Evolutionary conservation across 2,329 filamentous ascomycete genomes (phyloP), one percentile per base, ranked within the genome.

Genomic region (Pseudogymnoascus sp.): DNA sequence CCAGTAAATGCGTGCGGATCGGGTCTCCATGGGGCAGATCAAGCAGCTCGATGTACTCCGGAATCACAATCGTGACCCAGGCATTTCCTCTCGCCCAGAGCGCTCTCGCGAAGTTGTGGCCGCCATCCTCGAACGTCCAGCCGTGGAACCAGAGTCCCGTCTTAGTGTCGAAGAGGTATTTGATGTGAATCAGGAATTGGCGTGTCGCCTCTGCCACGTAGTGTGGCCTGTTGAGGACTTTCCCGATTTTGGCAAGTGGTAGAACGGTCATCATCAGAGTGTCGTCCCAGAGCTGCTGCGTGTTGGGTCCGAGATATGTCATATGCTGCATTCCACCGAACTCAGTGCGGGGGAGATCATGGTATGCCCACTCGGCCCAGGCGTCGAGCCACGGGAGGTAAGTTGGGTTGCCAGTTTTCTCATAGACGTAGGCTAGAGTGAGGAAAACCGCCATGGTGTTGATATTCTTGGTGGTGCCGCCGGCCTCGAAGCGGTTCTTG

Each of bases 251-350:
- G 15, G 88, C 88, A 15, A 92, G 78, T 1, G 89, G 89, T 74
- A 92, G 76, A 5, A 91, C 89, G 0, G 88, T 92, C 89, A 93
- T 93, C 89, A 93, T 92, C 48, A 93, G 79, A 5, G 89, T 93
- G 72, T 93, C 89, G 67, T 92, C 89, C 89, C 89, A 93, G 21
- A 92, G 79, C 76, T 92, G 87, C 72, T 90, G 81, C 65, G 85
- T 79, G 73, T 93, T 91, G 65, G 82, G 80, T 2, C 84, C 81
- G 33, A 87, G 74, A 68, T 92, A 73, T 33, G 69, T 70, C 58
- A 69, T 67, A 39, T 71, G 69, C 58, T 71, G 68, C 71, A 74
- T 72, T 8, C 73, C 79, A 55, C 86, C 88, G 70, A 85, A 87
- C 59, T 82, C 83, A 0, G 89, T 92, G 40, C 88, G 80, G 10